Evolutionary conservation across 1,284 basidiomycete species (phyloP), one percentile per base, ranked within the genome.

Genomic region (Dichomitus squalens): DNA sequence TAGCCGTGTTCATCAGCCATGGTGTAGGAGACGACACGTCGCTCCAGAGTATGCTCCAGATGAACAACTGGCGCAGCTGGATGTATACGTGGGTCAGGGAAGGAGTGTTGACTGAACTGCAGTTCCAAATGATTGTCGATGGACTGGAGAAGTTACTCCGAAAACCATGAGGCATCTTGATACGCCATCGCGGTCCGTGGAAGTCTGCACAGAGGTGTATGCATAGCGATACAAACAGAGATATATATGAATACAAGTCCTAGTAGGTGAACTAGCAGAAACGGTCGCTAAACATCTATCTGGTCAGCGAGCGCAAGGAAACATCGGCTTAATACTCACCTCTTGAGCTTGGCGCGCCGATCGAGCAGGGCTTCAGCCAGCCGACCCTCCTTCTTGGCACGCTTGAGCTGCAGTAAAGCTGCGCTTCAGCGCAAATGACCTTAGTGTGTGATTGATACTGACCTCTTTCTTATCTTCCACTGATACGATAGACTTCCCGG

Each of bases 351-450:
- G 7, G 92, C 80, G 55, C 95, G 82, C 27, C 95, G 84, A 68
- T 98, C 93, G 46, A 98, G 79, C 75, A 98, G 75, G 3, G 92
- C 92, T 72, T 98, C 95, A 1, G 92, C 88, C 16, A 97, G 72
- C 34, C 90, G 83, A 2, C 96, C 96, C 63, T 97, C 93, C 72
- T 95, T 91, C 61, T 82, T 81, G 12, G 95, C 95, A 57, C 83
- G 84, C 72, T 93, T 95, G 53, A 98, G 80, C 83, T 93, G 58
- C 35, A 29, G 39, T 16, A 4, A 12, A 31, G 8, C 9, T 4
- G 16, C 12, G 14, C 4, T 40, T 38, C 11, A 20, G 25, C 31
- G n/a, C 59, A 31, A 23, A 36, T 50, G 39, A 55, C 44, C 63
- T 52, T 48, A 36, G 20, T 57, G 38, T 57, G n/a, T n/a, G 50